These are phyloP conservation scores for Leishmania mexicana DNA, from an alignment of 208 protist genomes.

Conservation along the genomic window DNA sequence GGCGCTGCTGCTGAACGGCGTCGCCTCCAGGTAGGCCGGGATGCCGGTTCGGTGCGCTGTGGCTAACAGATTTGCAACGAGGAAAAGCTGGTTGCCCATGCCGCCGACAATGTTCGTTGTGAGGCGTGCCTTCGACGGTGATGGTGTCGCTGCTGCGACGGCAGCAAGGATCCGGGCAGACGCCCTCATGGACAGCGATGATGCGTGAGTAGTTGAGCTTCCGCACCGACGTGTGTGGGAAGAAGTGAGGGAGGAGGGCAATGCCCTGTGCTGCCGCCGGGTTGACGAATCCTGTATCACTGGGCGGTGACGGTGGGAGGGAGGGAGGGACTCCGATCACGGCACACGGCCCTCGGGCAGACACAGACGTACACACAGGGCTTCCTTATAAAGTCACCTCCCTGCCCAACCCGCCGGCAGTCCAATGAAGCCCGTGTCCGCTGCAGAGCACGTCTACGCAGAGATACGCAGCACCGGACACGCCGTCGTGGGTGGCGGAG, in stretches of 20 bases:
- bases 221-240: neutral
- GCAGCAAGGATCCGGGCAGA: neutral
- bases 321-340: neutral
- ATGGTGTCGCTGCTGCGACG: neutral
- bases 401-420: neutral
- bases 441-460: neutral
- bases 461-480: neutral
- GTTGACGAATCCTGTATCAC: neutral
- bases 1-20: constrained; percentile 66
- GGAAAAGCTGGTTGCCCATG: constrained; percentile 88
- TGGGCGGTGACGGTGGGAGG: neutral
- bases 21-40: constrained; percentile 41
- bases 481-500: neutral
- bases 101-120: constrained; percentile 87
- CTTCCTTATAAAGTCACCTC: neutral
- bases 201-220: neutral
- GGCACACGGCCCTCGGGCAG: neutral
- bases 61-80: constrained; percentile 79
- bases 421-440: neutral
- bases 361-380: neutral
- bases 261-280: neutral
- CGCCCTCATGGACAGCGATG: neutral
- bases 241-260: neutral
- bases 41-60: constrained; percentile 54
- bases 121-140: constrained; percentile 17